Evolutionary conservation across 805 yeast species (phyloP), one percentile per base, ranked within the genome.

Genomic region (Wickerhamomyces ciferrii): DNA sequence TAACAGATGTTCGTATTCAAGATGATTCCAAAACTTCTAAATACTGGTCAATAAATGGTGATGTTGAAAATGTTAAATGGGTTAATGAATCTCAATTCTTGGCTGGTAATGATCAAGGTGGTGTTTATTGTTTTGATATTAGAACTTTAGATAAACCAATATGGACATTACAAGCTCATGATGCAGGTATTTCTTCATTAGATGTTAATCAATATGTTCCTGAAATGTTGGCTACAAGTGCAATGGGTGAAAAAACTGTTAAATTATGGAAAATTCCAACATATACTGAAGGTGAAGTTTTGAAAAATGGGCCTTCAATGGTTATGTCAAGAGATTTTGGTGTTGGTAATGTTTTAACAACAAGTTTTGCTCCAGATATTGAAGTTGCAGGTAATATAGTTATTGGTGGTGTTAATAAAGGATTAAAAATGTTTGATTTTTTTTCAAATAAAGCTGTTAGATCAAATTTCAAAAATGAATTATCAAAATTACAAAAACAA

Each of bases 121-220:
- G 82, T 58, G 79, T 94, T 23, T 88, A 88, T 70, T 84, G 92
- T 51, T 92, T 85, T 58, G 99, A 92, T 65, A 84, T 88, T 40
- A 80, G 96, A 64, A 70, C 69, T 43, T 78, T 73, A 35, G 75
- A 74, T 41, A 69, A 73, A 47, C 91, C 97, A 18, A 58, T 92
- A 29, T 94, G 99, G 99, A 88, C 96, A 2, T 73, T 94, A 55
- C 96, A 94, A 66, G 98, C 98, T 2, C 99, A 94, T 64, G 98
- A 94, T 68, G 79, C 96, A 2, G 97, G 96, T 50, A 84, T 94
- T 50, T 84, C 97, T 5, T 74, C 92, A 2, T 75, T 94, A 54
- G 84, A 84, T 54, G 75, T 83, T 34, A 91, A 88, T 67, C 61
- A 63, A 23, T 77, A 71, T 60, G 63, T 89, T 29, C 82, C 83